phyloP scores from a whole-genome alignment of 257 asterid species.

The Handroanthus guayacan region DNA sequence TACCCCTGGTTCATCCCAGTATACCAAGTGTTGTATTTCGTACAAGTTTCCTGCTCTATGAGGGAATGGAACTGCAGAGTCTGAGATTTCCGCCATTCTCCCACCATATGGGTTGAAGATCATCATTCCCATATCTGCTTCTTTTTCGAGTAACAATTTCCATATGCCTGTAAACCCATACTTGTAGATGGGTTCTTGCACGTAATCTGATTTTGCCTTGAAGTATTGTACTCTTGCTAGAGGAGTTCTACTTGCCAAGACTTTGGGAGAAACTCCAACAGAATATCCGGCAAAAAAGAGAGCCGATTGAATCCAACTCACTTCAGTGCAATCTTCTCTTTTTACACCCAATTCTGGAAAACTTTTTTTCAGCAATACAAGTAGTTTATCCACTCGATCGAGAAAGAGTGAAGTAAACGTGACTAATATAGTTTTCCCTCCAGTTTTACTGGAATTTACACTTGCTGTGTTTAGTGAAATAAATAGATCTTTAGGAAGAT shows the following conservation, averaged over 20 bases:
- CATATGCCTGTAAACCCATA: not conserved
- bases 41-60: not conserved
- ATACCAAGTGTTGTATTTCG: not conserved
- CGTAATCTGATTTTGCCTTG: not conserved
- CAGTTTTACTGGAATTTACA: not conserved
- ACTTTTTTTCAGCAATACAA: slow-evolving; percentile 4
- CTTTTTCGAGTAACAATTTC: not conserved
- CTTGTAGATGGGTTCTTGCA: not conserved
- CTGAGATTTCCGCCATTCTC: not conserved
- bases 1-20: not conserved
- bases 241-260: not conserved
- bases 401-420: slow-evolving; percentile 20
- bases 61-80: not conserved
- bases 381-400: slow-evolving; percentile 27
- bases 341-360: slow-evolving; percentile 42
- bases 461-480: not conserved
- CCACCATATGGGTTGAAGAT: not conserved
- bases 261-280: not conserved
- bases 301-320: not conserved
- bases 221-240: not conserved
- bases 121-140: not conserved
- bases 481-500: not conserved
- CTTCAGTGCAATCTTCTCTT: not conserved
- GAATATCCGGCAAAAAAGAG: not conserved
- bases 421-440: slow-evolving; percentile 6